These are phyloP conservation scores for Brettanomyces bruxellensis DNA, from an alignment of 805 yeast species.

Conservation along the genomic window DNA sequence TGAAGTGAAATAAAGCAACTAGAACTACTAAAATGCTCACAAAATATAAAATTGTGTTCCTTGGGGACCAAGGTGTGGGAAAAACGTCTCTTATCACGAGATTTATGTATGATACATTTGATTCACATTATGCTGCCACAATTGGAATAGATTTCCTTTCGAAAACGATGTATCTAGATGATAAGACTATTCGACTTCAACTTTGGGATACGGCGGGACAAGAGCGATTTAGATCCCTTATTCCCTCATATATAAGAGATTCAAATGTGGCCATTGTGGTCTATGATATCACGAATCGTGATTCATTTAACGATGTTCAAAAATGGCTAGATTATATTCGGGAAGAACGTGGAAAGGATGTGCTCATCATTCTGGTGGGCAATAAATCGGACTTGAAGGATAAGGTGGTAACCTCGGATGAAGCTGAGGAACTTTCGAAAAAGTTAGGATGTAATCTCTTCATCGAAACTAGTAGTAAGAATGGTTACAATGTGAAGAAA, in stretches of 20 bases:
- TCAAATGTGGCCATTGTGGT: constrained; percentile 96
- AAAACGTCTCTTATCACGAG: constrained; percentile 94
- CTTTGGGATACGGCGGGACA: constrained; percentile 98
- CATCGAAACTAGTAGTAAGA: constrained; percentile 91
- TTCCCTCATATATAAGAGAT: constrained; percentile 93
- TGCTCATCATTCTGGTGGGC: constrained; percentile 83
- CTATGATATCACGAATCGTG: constrained; percentile 83
- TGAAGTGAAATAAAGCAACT: background rate
- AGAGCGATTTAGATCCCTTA: constrained; percentile 88
- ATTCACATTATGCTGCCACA: constrained; percentile 93
- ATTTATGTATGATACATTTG: constrained; percentile 96
- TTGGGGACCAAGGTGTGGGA: constrained; percentile 98
- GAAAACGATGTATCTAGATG: constrained; percentile 89
- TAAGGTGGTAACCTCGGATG: constrained; percentile 75
- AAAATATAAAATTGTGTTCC: constrained; percentile 83
- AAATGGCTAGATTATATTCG: constrained; percentile 95
- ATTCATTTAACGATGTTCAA: constrained; percentile 73
- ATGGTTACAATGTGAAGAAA: constrained; percentile 87
- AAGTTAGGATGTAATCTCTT: constrained; percentile 68
- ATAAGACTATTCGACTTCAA: constrained; percentile 89
- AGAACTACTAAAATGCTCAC: constrained; percentile 29
- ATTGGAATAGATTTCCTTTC: constrained; percentile 94
- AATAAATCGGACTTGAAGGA: constrained; percentile 83
- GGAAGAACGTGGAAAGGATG: constrained; percentile 85
- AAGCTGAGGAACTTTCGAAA: constrained; percentile 72